Evolutionary conservation across 169 alveolate species (phyloP), one percentile per base, ranked within the genome.

Genomic region (Eimeria brunetti): DNA sequence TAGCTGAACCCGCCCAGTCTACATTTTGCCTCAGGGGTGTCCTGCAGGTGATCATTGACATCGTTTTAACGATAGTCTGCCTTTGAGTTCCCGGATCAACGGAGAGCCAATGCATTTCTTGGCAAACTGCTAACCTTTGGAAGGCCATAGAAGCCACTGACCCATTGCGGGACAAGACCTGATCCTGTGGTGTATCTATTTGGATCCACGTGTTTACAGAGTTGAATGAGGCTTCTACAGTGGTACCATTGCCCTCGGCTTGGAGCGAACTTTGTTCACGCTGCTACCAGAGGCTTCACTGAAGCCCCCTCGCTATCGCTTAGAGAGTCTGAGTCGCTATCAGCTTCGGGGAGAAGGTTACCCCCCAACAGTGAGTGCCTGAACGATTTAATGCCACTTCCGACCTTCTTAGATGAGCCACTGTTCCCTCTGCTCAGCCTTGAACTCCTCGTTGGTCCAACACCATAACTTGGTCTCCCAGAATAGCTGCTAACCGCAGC

Each of bases 331-430:
- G 78, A 84, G n/a, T 84, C 91, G 78, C 60, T 36, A 38, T 60
- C 75, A 53, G 51, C 58, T 51, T 56, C 36, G 0, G 60, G 91
- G 56, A 84, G 91, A 11, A 84, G 69, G 58, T 53, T 60, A 0
- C 75, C 91, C 18, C 91, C 91, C 49, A 84, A 22, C 58, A 84
- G 60, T 18, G 91, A 84, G 24, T 30, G 76, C 69, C 91, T 84
- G 22, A 84, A 41, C 27, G 78, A 1, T 33, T 80, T 67, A 33
- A 56, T 51, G 67, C 89, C 51, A 30, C 33, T 56, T 51, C 49
- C 67, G 36, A 80, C n/a, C 51, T 16, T 80, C 89, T 4, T 16
- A 46, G 78, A 60, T 7, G 36, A 49, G 41, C 36, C 38, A 58
- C 75, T 58, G 27, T 33, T 53, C 36, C 89, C 44, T 41, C 33